phyloP scores from a whole-genome alignment of 2,329 filamentous ascomycete genomes.

The Trichoderma aggressivum region DNA sequence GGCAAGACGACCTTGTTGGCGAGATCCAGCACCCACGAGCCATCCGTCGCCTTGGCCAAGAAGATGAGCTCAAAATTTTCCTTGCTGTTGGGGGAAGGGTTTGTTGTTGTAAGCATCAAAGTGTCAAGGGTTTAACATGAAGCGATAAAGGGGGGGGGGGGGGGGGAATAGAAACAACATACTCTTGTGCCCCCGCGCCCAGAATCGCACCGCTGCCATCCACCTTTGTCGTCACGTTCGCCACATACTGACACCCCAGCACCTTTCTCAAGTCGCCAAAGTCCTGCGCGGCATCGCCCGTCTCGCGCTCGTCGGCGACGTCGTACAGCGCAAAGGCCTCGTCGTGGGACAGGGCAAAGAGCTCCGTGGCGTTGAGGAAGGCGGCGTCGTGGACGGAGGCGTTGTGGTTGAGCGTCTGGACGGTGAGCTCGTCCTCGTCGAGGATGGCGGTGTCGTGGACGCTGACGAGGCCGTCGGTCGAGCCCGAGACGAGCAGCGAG shows the following conservation, averaged over 20 bases:
- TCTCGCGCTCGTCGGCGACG: constrained; percentile 60
- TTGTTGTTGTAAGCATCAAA: not conserved
- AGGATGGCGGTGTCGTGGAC: constrained; percentile 67
- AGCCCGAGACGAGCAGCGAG: constrained; percentile 67
- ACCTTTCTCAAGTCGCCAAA: constrained; percentile 67
- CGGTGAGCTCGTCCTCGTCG: constrained; percentile 74
- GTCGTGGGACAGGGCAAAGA: constrained; percentile 74
- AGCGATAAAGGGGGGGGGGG: constrained; percentile 14
- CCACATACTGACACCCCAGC: constrained; percentile 71
- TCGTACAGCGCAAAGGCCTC: constrained; percentile 74
- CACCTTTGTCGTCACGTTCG: constrained; percentile 60
- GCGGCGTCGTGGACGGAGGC: constrained; percentile 72
- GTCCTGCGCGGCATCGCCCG: constrained; percentile 52
- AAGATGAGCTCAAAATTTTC: constrained; percentile 60
- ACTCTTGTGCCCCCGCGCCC: constrained; percentile 67
- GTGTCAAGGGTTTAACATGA: not conserved
- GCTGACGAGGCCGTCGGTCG: constrained; percentile 76
- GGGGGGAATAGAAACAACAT: constrained; percentile 36
- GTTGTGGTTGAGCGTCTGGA: constrained; percentile 75
- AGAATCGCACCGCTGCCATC: constrained; percentile 58
- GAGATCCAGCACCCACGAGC: constrained; percentile 53
- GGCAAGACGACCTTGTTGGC: constrained; percentile 56
- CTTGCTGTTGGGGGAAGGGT: constrained; percentile 40
- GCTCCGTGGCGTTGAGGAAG: constrained; percentile 61
- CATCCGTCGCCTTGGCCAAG: constrained; percentile 46